Conservation (phyloP, 1,284 basidiomycete species). For the Fomitiporia mediterranea region DNA sequence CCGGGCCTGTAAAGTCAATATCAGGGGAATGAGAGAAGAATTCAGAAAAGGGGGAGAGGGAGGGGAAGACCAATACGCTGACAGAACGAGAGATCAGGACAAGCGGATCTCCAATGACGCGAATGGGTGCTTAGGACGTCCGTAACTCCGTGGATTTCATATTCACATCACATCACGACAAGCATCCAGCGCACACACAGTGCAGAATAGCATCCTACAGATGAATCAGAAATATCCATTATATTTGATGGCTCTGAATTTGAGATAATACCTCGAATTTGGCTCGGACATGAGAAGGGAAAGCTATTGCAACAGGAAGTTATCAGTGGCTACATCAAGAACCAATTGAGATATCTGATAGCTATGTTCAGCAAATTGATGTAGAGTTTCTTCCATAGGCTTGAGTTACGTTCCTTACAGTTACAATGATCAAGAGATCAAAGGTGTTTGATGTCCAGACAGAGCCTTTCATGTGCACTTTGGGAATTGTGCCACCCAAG, state of each 20-base stretch:
- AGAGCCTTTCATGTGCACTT: no score
- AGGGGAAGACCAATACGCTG: no score
- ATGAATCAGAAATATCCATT: not conserved
- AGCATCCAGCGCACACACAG: no score
- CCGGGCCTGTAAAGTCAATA: no score
- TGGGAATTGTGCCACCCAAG: not conserved
- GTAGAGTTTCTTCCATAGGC: not conserved
- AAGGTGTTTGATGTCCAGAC: slow-evolving; percentile 1
- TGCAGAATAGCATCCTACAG: no score
- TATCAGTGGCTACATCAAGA: not conserved
- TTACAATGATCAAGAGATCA: not conserved
- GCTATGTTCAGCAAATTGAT: not conserved
- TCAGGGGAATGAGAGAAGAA: no score
- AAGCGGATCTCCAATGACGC: no score
- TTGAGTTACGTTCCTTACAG: not conserved
- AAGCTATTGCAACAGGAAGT: not conserved
- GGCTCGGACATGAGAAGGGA: not conserved
- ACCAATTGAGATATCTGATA: not conserved
- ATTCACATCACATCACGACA: no score
- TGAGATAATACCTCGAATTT: not conserved
- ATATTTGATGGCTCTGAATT: not conserved
- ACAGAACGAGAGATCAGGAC: no score
- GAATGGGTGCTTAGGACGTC: no score
- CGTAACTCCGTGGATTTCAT: no score
- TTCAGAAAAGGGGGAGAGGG: no score